phyloP scores from a whole-genome alignment of 2,329 filamentous ascomycete species.

The Sporothrix euskadiensis region DNA sequence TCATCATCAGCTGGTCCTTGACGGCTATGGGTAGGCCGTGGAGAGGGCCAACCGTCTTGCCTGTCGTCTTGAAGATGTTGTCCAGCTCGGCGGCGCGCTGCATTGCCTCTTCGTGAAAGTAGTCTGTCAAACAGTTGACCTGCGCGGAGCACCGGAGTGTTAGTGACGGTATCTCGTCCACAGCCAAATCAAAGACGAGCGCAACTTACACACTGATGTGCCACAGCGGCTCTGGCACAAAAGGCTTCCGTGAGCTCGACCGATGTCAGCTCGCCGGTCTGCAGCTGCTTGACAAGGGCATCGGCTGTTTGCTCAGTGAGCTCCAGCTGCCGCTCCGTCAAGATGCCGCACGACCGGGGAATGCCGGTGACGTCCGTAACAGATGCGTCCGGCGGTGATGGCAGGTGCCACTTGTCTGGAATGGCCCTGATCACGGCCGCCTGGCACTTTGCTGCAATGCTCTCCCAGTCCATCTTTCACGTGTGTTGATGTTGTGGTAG shows the following conservation, averaged over 20 bases:
- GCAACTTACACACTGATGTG: constrained; percentile 23
- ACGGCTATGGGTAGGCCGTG: constrained; percentile 51
- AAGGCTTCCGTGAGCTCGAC: constrained; percentile 26
- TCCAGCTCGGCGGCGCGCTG: constrained; percentile 40
- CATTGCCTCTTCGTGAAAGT: constrained; percentile 42
- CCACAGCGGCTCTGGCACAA: constrained; percentile 25
- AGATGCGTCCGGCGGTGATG: background rate
- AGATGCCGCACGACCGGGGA: constrained; percentile 22
- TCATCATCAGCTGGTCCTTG: constrained; percentile 37
- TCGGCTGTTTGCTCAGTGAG: constrained; percentile 28
- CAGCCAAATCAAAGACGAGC: no score
- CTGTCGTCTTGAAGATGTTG: constrained; percentile 36
- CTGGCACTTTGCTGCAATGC: constrained; percentile 10
- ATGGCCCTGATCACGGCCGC: background rate
- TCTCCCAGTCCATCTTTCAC: constrained; percentile 7
- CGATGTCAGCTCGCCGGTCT: constrained; percentile 21
- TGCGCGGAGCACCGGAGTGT: background rate
- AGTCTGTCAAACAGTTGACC: constrained; percentile 49
- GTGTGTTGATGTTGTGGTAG: background rate
- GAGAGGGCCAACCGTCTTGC: constrained; percentile 41
- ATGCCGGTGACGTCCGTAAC: constrained; percentile 22
- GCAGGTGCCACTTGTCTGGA: constrained; percentile 18
- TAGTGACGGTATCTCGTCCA: background rate
- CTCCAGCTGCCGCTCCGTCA: constrained; percentile 24
- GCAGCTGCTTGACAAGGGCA: constrained; percentile 16